Percentiles rank a stretch among this genome's conserved stretches.
Evolutionary conservation across 495 filamentous ascomycete genomes (phyloP).

Genomic region (Neurospora sp.): DNA sequence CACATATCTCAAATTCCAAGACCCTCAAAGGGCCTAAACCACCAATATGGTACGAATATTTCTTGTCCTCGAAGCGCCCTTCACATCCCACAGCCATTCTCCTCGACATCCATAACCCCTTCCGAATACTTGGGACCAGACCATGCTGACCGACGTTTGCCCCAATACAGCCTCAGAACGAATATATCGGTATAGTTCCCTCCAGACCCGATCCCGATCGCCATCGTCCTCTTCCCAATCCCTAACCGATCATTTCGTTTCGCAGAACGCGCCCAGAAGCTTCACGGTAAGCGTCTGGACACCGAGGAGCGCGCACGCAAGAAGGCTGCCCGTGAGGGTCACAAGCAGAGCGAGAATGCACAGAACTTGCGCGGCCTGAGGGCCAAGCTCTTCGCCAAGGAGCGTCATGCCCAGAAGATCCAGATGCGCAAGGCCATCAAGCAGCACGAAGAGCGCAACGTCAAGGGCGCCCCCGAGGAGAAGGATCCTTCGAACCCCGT

Average conservation of each 20-base stretch:
- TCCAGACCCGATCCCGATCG: background rate
- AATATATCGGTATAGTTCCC: slow-evolving; percentile 60
- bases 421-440: slow-evolving; percentile 97
- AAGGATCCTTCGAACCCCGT: slow-evolving; percentile 64
- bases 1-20: slow-evolving; percentile 5
- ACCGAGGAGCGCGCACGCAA: slow-evolving; percentile 89
- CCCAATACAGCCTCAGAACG: slow-evolving; percentile 68
- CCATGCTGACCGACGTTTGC: background rate
- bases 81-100: slow-evolving; percentile 8
- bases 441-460: slow-evolving; percentile 86
- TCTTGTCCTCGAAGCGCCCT: background rate
- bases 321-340: slow-evolving; percentile 73
- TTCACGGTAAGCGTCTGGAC: slow-evolving; percentile 56
- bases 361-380: slow-evolving; percentile 85
- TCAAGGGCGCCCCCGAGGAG: slow-evolving; percentile 75
- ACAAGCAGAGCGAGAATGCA: slow-evolving; percentile 75
- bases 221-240: background rate
- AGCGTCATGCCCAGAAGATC: slow-evolving; percentile 94
- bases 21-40: slow-evolving; percentile 21
- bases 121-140: background rate
- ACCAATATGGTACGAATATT: slow-evolving; percentile 22
- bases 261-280: slow-evolving; percentile 22
- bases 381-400: slow-evolving; percentile 91
- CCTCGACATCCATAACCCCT: background rate
- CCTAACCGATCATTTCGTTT: slow-evolving; percentile 1